These are phyloP conservation scores for Leptographium procerum DNA, from an alignment of 2,329 filamentous ascomycete genomes.

Conservation along the genomic window DNA sequence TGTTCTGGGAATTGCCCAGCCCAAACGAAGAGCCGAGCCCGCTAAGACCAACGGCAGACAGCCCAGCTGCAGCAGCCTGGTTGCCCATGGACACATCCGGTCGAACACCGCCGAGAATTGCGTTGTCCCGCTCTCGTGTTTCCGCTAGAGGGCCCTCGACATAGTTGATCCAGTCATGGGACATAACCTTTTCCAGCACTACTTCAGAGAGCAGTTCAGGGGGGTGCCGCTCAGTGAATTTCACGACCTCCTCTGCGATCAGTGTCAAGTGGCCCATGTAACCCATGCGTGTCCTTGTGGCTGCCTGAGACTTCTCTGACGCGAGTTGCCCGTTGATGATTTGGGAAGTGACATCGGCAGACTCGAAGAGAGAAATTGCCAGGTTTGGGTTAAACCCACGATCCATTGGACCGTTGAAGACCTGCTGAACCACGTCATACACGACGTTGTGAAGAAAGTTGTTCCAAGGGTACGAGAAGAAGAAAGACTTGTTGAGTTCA, in stretches of 20 bases:
- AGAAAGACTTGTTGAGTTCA: slow-evolving; percentile 64
- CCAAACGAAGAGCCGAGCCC: slow-evolving; percentile 30
- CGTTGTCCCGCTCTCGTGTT: slow-evolving; percentile 91
- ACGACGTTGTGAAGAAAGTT: slow-evolving; percentile 99
- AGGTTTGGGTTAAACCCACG: slow-evolving; percentile 83
- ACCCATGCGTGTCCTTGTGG: slow-evolving; percentile 80
- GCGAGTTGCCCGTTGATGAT: slow-evolving; percentile 84
- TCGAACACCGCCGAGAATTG: slow-evolving; percentile 89
- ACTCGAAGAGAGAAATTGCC: slow-evolving; percentile 86
- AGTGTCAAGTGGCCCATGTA: slow-evolving; percentile 98
- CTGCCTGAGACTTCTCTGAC: slow-evolving; percentile 74
- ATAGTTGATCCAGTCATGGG: slow-evolving; percentile 85
- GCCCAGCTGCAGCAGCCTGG: slow-evolving; percentile 41
- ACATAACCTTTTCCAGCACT: slow-evolving; percentile 81
- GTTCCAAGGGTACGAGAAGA: slow-evolving; percentile 98
- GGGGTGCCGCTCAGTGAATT: slow-evolving; percentile 90
- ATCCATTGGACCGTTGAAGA: slow-evolving; percentile 97
- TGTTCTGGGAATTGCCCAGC: slow-evolving; percentile 23
- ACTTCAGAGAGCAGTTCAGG: slow-evolving; percentile 74
- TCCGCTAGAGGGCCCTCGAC: slow-evolving; percentile 88
- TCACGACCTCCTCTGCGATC: slow-evolving; percentile 96
- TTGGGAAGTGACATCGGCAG: slow-evolving; percentile 76
- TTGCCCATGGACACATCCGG: slow-evolving; percentile 82
- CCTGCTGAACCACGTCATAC: slow-evolving; percentile 97
- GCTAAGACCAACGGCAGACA: slow-evolving; percentile 38